Base-by-base conservation (phyloP, 106 monocot species). In the Apostasia shenzhenica region DNA sequence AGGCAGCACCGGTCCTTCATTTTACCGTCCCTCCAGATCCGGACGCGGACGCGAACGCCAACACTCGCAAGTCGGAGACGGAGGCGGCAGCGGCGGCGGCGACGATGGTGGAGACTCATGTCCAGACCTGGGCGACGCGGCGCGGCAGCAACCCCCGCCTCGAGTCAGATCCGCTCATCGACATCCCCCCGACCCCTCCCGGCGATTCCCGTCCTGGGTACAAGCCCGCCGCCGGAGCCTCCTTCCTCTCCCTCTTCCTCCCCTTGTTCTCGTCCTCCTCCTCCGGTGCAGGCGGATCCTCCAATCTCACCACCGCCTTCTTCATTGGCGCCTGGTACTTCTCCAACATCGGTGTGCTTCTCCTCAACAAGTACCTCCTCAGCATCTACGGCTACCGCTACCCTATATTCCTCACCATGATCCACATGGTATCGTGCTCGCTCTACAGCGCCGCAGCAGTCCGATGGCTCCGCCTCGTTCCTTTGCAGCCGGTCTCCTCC, bases 281-380 rank as follows among this genome's bases (percentile, higher is more conserved):
- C 3, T 51, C 41, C 74, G 11, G 8, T 1, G 40, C 67, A 14
- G 8, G 8, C 1, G 50, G 40, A 4, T 42, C 48, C 45, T 3
- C 69, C 53, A 44, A 61, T 47, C 13, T 70, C 63, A 51, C 47
- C 49, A 70, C 76, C 48, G 70, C 44, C 70, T 39, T 70, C 63
- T 55, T 64, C 76, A 77, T 77, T 55, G 70, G 52, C 61, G 53
- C 75, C 55, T 82, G 82, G 82, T 82, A 82, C 71, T 59, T 59
- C 59, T 82, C 82, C 49, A 82, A 82, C 82, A 82, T 82, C 74
- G 78, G 78, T 67, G 78, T 82, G 12, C 82, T 82, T 50, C 78
- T 82, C 55, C 78, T 82, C 37, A 79, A 82, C 82, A 82, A 82
- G 66, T 79, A 78, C 71, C 75, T 82, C 55, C 78, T 82, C 59